Percentiles rank a stretch among this genome's conserved stretches.
phyloP scores from a whole-genome alignment of 129 eudicot genomes.

The Deinandra increscens region DNA sequence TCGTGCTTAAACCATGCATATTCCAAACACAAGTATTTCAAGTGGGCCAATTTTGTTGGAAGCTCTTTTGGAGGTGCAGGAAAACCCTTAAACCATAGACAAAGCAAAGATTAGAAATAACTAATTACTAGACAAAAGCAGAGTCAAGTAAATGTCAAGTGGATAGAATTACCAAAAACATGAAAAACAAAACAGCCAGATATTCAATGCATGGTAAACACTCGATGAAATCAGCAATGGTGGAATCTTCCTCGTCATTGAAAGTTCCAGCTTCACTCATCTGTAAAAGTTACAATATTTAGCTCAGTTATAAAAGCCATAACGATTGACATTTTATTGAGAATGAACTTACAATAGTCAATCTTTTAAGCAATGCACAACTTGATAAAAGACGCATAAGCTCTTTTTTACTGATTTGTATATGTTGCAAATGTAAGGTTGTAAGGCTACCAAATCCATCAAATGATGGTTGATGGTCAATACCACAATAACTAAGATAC shows the following conservation, averaged over 20 bases:
- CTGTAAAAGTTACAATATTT: not conserved
- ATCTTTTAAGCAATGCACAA: not conserved
- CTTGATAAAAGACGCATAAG: not conserved
- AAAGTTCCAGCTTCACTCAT: not conserved
- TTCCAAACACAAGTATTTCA: not conserved
- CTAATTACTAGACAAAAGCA: not conserved
- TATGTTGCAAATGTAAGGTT: not conserved
- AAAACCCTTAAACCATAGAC: not conserved
- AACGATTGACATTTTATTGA: not conserved
- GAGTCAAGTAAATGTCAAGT: not conserved
- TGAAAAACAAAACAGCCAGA: not conserved
- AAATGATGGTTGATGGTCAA: not conserved
- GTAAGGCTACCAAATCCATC: not conserved
- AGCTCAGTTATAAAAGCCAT: not conserved
- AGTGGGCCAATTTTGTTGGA: slow-evolving; percentile 1
- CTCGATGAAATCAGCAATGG: not conserved
- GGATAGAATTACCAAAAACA: not conserved
- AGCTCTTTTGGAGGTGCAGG: not conserved
- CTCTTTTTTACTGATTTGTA: not conserved
- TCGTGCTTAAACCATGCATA: not conserved
- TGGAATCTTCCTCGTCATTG: not conserved
- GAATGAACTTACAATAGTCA: not conserved
- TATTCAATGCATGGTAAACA: not conserved
- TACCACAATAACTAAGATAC: not conserved
- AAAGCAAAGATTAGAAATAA: not conserved